Evolutionary conservation across 495 filamentous ascomycete genomes (phyloP).

Genomic region (Pseudoneurospora amorphoporcata): DNA sequence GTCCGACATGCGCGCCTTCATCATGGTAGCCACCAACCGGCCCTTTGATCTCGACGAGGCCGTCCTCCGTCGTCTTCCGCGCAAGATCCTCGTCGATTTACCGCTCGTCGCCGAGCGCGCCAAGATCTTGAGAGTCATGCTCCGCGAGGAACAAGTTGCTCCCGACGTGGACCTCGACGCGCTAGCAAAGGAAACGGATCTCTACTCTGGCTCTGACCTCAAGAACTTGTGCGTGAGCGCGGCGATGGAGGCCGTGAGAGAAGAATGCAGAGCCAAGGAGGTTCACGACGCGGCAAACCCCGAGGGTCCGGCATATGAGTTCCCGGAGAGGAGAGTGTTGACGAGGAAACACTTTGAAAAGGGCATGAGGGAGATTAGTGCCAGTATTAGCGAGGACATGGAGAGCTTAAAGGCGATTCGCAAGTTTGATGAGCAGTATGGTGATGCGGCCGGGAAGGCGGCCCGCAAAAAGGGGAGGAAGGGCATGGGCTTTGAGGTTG

Average conservation of each 20-base stretch:
- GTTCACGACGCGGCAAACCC: conserved; percentile 28
- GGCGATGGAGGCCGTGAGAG: conserved; percentile 76
- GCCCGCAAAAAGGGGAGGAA: conserved; percentile 45
- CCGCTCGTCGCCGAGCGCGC: conserved; percentile 68
- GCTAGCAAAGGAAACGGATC: conserved; percentile 64
- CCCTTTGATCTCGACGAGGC: conserved; percentile 96
- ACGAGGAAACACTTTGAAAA: conserved; percentile 64
- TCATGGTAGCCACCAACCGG: conserved; percentile 97
- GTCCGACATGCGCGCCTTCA: conserved; percentile 76
- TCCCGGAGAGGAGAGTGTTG: conserved; percentile 58
- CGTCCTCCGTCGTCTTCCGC: conserved; percentile 72
- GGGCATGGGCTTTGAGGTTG: conserved; percentile 55
- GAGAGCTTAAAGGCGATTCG: conserved; percentile 69
- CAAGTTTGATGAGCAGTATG: conserved; percentile 95
- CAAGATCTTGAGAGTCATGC: conserved; percentile 73
- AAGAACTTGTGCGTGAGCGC: conserved; percentile 92
- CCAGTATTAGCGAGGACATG: conserved; percentile 95
- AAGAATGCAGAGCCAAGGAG: conserved; percentile 48
- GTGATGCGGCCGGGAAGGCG: conserved; percentile 62
- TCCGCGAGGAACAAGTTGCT: conserved; percentile 66
- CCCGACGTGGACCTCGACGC: conserved; percentile 55
- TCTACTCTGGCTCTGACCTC: conserved; percentile 95
- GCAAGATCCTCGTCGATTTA: conserved; percentile 78
- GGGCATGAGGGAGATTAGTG: conserved; percentile 80
- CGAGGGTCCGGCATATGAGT: conserved; percentile 39